Percentiles rank a stretch among this genome's conserved stretches.
These are phyloP conservation scores for Linderniella brevidens DNA, from an alignment of 257 asterid genomes.

Conservation along the genomic window DNA sequence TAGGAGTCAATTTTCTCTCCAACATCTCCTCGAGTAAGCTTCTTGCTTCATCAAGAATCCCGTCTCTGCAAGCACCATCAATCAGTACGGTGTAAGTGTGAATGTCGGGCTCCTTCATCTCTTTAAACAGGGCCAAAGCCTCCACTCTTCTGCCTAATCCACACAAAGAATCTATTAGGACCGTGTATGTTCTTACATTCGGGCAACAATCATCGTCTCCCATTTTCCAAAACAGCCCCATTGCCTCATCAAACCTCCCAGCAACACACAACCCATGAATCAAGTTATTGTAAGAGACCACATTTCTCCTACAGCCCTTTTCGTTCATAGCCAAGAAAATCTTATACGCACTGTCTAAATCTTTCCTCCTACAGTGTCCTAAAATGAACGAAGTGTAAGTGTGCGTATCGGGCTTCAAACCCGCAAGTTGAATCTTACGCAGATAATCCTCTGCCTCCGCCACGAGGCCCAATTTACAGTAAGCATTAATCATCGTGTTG, in stretches of 20 bases:
- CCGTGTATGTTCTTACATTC: conserved; percentile 51
- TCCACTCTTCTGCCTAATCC: conserved; percentile 32
- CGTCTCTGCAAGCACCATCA: conserved; percentile 41
- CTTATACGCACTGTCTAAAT: conserved; percentile 29
- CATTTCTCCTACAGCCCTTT: conserved; percentile 50
- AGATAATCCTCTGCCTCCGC: conserved; percentile 36
- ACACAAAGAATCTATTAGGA: conserved; percentile 52
- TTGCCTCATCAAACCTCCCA: conserved; percentile 40
- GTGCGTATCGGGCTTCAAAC: conserved; percentile 54
- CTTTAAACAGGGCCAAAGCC: conserved; percentile 39
- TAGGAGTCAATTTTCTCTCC: conserved; percentile 17
- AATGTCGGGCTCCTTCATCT: conserved; percentile 59
- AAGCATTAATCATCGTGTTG: conserved; percentile 55
- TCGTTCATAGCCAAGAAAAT: conserved; percentile 34
- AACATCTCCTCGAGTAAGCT: conserved; percentile 28
- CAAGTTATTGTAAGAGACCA: conserved; percentile 47
- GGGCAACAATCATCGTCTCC: conserved; percentile 37
- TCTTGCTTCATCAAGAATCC: conserved; percentile 34
- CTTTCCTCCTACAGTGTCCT: conserved; percentile 57
- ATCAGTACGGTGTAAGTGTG: conserved; percentile 53
- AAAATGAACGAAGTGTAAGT: conserved; percentile 60
- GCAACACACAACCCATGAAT: conserved; percentile 60
- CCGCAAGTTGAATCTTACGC: conserved; percentile 41
- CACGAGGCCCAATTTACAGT: conserved; percentile 56
- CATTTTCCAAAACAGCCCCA: conserved; percentile 34